Evolutionary conservation across 768 basidiomycete genomes (phyloP).

Genomic region (Harrya chromipes): DNA sequence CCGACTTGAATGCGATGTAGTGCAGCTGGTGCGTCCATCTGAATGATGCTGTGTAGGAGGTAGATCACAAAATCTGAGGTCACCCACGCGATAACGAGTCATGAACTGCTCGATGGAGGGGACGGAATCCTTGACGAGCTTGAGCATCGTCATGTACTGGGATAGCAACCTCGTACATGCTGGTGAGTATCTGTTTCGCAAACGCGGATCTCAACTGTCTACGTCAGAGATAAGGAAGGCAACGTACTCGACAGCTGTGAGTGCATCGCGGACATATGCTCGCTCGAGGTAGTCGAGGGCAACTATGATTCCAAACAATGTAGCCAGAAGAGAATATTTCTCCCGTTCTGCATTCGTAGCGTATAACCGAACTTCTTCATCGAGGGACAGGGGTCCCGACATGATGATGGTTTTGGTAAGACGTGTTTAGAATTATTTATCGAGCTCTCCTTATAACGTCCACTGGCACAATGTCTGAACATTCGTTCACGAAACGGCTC

Average conservation of each 20-base stretch:
- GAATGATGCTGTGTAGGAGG: background rate
- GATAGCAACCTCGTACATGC: slow-evolving; percentile 92
- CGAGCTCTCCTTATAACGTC: too few species aligned
- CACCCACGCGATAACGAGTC: slow-evolving; percentile 74
- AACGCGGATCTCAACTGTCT: slow-evolving; percentile 5
- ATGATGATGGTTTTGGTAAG: slow-evolving; percentile 13
- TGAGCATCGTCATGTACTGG: slow-evolving; percentile 97
- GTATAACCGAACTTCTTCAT: slow-evolving; percentile 91
- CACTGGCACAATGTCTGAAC: slow-evolving; percentile 2
- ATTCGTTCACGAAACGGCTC: slow-evolving; percentile 51
- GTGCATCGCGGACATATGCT: slow-evolving; percentile 91
- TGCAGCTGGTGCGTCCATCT: slow-evolving; percentile 95
- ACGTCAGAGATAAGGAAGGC: background rate
- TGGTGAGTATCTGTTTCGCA: slow-evolving; percentile 81
- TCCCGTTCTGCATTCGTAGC: slow-evolving; percentile 87
- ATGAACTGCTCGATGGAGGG: slow-evolving; percentile 88
- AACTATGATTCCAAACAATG: slow-evolving; percentile 88
- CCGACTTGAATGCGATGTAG: slow-evolving; percentile 87
- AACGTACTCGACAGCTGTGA: slow-evolving; percentile 86
- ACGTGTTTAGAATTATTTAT: too few species aligned
- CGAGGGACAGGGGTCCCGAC: slow-evolving; percentile 54
- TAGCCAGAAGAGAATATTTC: slow-evolving; percentile 81
- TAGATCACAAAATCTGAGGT: background rate
- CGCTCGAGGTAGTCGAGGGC: slow-evolving; percentile 92
- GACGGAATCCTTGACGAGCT: slow-evolving; percentile 89